Percentiles rank a stretch among this genome's conserved stretches.
These are phyloP conservation scores for Aureobasidium mangrovei DNA, from an alignment of 2,329 filamentous ascomycete genomes.

Conservation along the genomic window DNA sequence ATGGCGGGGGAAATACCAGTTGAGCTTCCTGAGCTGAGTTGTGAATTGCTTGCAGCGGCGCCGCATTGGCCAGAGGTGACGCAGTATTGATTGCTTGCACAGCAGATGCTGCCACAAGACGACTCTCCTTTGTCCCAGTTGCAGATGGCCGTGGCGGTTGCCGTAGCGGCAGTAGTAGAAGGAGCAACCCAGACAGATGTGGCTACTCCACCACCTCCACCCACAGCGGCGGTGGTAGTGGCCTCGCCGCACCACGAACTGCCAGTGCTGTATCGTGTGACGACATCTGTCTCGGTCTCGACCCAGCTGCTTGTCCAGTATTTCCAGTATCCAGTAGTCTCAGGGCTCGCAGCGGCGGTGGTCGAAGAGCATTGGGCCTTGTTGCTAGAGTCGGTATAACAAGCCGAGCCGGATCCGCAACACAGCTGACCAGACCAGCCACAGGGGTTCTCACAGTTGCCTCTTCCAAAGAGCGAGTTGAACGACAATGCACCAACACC, in stretches of 20 bases:
- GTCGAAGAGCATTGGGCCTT: constrained; percentile 39
- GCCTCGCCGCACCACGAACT: constrained; percentile 36
- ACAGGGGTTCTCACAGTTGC: constrained; percentile 40
- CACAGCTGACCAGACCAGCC: constrained; percentile 45
- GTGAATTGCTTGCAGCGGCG: constrained; percentile 30
- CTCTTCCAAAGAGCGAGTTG: constrained; percentile 28
- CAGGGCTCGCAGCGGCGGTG: constrained; percentile 19
- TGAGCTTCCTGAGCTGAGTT: constrained; percentile 21
- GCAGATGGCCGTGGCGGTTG: constrained; percentile 32
- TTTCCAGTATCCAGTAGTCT: constrained; percentile 40
- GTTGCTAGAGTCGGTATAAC: constrained; percentile 41
- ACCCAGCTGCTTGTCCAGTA: constrained; percentile 51
- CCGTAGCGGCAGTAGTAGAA: constrained; percentile 18
- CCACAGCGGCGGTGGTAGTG: constrained; percentile 19
- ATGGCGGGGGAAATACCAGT: constrained; percentile 38
- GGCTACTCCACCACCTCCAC: constrained; percentile 17
- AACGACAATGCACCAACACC: constrained; percentile 22
- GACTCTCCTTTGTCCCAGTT: constrained; percentile 42
- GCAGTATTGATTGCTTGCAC: constrained; percentile 61
- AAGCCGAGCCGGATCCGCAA: constrained; percentile 38
- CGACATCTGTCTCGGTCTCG: constrained; percentile 35
- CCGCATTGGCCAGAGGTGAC: constrained; percentile 50
- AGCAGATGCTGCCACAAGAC: constrained; percentile 62
- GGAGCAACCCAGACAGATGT: constrained; percentile 18
- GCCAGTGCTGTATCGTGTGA: constrained; percentile 46